Evolutionary conservation across 2,329 filamentous ascomycete genomes (phyloP), one percentile per base, ranked within the genome.

Genomic region (Teratosphaeria nubilosa): DNA sequence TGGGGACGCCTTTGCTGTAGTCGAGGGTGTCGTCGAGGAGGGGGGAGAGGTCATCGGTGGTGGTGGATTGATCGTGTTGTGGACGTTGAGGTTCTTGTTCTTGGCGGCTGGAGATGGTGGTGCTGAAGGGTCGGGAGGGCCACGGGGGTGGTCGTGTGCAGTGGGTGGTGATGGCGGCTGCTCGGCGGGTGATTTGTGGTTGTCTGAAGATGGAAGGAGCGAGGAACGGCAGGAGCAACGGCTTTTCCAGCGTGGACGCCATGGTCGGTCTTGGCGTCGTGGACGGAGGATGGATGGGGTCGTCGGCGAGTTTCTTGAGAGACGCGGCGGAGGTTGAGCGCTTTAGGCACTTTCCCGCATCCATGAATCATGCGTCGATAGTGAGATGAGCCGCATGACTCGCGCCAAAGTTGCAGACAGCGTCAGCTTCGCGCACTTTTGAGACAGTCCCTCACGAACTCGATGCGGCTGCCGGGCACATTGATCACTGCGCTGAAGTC

Each of bases 21-120:
- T 70, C 68, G 30, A 73, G 65, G 14, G 64, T 60, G 31, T 51
- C 41, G 61, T 72, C 67, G 56, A 71, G 66, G 50, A 70, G 56
- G 52, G 59, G 59, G 51, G 62, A 61, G 58, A 70, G 63, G 54
- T 64, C 62, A 27, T 62, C 57, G 57, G 24, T 58, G 51, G 58
- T 57, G 27, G 58, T 54, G n/a, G 52, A 37, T 25, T 66, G 65
- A 51, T 65, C 64, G 1, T 59, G 65, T 53, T 56, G 24, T 54
- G 37, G 27, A 66, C 64, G 52, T 64, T 65, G 2, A 59, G 64
- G 52, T 27, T 32, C 30, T 41, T 56, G 34, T 27, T 37, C 30
- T 22, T 22, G 25, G 27, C 32, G 50, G 5, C 24, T 32, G 11
- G 52, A 1, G 6, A 48, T 58, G 52, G 56, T 24, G 9, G 59